Base-by-base conservation (phyloP, 805 yeast genomes). In the Yarrowia divulgata region DNA sequence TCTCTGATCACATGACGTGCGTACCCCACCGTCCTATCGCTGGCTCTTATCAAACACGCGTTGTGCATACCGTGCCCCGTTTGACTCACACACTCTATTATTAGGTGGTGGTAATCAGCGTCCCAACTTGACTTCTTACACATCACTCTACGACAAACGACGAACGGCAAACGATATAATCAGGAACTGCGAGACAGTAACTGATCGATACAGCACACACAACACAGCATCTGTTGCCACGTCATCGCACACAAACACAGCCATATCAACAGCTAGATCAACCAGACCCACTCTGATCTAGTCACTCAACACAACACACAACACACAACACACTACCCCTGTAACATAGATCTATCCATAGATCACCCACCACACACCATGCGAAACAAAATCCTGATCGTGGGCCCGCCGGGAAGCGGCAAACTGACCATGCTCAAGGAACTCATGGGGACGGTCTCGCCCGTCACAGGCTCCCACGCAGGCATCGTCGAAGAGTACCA, bases 351-450 rank as follows among this genome's bases (percentile, higher is more conserved):
- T 23, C 29, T 23, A 23, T 23, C 4, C 29, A 23, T 23, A 23
- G 29, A 23, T n/a, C 32, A 29, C 35, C 13, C 1, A 49, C 29
- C 49, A n/a, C 40, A 23, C 35, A 68, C 57, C 13, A 68, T 60
- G 70, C 52, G 73, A 54, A 73, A 73, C 73, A 71, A 72, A 57
- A 71, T 78, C n/a, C 74, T 78, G 7, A 70, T 78, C 10, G 77
- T 78, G 1, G 82, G 82, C 1, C 69, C 72, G 14, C 76, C 79
- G 13, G 67, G 73, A 18, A 70, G 78, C 3, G 82, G 82, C 50
- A 80, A 80, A 66, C 64, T 75, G 14, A 71, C 77, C 39, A 71
- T 78, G 3, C 60, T 78, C 10, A 73, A 77, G 67, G 74, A 77
- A 1, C 43, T 72, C 10, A 67, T 71, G 16, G 77, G 77, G 3